These are phyloP conservation scores for Rosa hybrid DNA, from an alignment of 331 rosid species.

Conservation along the genomic window DNA sequence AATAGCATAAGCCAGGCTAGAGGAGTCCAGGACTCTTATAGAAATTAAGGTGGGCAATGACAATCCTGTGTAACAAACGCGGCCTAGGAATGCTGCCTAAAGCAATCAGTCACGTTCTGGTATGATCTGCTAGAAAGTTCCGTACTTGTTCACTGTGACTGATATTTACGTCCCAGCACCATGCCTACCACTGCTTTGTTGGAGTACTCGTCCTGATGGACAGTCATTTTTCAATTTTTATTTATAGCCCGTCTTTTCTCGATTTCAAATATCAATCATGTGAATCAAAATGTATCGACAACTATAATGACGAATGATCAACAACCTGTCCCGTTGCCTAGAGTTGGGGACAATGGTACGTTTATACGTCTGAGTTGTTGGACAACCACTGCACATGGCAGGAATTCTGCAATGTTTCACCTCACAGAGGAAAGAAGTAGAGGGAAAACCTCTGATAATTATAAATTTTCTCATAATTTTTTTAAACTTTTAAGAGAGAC, in stretches of 20 bases:
- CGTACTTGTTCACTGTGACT: not conserved
- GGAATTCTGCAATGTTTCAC: not conserved
- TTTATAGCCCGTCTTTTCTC: not conserved
- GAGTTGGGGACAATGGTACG: not conserved
- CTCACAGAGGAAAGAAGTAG: not conserved
- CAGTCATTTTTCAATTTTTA: not conserved
- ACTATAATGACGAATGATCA: not conserved
- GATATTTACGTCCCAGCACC: not conserved
- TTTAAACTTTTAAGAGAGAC: not conserved
- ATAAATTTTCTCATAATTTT: not conserved
- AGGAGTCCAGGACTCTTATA: no score
- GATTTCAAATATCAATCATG: not conserved
- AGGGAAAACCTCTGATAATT: not conserved
- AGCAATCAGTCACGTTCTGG: not conserved
- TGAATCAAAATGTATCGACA: not conserved
- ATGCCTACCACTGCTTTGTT: not conserved
- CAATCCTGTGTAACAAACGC: no score
- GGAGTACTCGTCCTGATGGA: not conserved
- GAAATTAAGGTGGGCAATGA: no score
- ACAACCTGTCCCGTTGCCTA: not conserved
- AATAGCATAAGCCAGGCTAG: no score
- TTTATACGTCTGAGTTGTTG: not conserved
- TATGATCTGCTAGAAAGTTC: not conserved
- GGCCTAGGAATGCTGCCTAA: not conserved
- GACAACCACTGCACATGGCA: conserved; percentile 1